Evolutionary conservation across 2,329 filamentous ascomycete species (phyloP), one percentile per base, ranked within the genome.

Genomic region (Plenodomus tracheiphilus): DNA sequence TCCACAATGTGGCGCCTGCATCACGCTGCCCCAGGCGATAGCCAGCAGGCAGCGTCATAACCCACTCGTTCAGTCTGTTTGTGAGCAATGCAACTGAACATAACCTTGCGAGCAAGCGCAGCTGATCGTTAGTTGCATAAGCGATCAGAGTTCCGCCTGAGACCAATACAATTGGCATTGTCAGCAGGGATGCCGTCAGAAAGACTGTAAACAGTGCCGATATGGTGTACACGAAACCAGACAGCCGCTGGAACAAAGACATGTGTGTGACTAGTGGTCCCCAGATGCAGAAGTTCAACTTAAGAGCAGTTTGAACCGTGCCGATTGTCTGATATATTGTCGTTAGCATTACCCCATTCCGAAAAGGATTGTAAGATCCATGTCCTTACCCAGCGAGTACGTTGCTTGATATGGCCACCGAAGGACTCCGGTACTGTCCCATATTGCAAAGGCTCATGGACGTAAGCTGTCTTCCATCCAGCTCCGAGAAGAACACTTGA

Each of bases 391-490:
- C 61, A 64, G 28, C 59, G 44, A 13, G 54, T 61, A 25, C 54
- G 47, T 45, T 64, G 61, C 46, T 63, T 63, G 28, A 63, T 43
- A 37, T 63, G 61, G 2, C 49, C 47, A 19, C 32, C 40, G 18
- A 51, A 55, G 3, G 49, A 47, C 32, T 62, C 58, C 10, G 59
- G 61, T 19, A 62, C 55, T n/a, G 53, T 53, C 3, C 61, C 61
- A 35, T 54, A 61, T 36, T 64, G 59, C 19, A 64, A 40, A 18
- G 51, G 51, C 38, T 64, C 61, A 35, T 59, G 53, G 18, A 61
- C 43, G 36, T 59, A 61, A 2, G 80, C 82, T 2, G 82, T 85
- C 60, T 79, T 81, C 84, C 84, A 87, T 37, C 84, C 84, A 49
- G 74, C 76, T 2, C 81, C 82, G 1, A 85, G 77, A 63, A 86